phyloP scores from a whole-genome alignment of 208 protist species.

The Trypanosomatidae sp. region DNA sequence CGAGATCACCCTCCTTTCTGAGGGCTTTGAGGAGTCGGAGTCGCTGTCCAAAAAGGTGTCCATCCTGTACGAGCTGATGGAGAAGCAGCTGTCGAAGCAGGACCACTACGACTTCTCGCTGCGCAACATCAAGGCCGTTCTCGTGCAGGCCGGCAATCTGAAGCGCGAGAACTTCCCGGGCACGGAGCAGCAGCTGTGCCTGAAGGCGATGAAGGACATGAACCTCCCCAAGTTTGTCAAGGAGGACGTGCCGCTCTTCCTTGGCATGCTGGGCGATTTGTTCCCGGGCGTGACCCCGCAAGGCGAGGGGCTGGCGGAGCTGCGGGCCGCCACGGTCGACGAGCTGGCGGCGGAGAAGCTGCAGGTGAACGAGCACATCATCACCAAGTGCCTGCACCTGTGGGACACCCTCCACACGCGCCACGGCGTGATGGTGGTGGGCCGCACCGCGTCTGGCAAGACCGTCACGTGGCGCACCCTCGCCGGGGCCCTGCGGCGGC shows the following conservation, averaged over 20 bases:
- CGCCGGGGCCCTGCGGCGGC: constrained; percentile 64
- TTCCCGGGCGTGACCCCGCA: constrained; percentile 94
- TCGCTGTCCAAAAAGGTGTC: constrained; percentile 95
- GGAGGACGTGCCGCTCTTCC: constrained; percentile 97
- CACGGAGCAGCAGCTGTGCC: constrained; percentile 94
- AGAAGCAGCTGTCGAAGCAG: constrained; percentile 98
- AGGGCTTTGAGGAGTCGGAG: constrained; percentile 96
- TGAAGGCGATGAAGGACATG: constrained; percentile 97
- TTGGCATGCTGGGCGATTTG: constrained; percentile 95
- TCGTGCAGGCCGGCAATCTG: constrained; percentile 95
- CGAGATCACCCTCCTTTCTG: constrained; percentile 97
- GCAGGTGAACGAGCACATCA: constrained; percentile 81
- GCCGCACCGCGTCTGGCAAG: constrained; percentile 95
- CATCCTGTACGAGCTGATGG: constrained; percentile 96
- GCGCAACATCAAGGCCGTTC: constrained; percentile 97
- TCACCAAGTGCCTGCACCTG: constrained; percentile 95
- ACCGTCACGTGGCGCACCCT: constrained; percentile 95
- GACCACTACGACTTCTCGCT: constrained; percentile 99
- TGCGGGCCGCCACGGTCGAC: constrained; percentile 81
- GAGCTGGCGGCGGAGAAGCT: constrained; percentile 75
- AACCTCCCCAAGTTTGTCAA: constrained; percentile 98
- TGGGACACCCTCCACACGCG: constrained; percentile 96
- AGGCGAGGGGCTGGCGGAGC: constrained; percentile 68
- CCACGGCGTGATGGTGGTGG: constrained; percentile 99
- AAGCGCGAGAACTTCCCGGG: constrained; percentile 91